Base-by-base conservation (phyloP, 1,284 basidiomycete species). In the Blastosporella zonata region DNA sequence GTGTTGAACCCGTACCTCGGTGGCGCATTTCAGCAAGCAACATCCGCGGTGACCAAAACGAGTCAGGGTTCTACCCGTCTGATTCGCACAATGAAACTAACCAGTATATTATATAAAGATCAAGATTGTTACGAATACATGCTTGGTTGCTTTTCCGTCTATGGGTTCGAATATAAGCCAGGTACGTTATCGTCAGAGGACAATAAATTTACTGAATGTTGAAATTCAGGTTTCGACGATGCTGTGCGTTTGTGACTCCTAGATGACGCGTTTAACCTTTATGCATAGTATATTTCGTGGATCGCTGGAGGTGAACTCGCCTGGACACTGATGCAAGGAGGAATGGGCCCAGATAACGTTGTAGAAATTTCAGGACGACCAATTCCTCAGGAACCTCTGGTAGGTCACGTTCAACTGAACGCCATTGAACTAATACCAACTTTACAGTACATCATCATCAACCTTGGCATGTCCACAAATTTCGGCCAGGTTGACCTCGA, bases 381-480 rank as follows among this genome's bases (percentile, higher is more conserved):
- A 3, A 76, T 97, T 33, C 81, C 93, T 0, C 82, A 89, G 59
- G 93, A 94, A 64, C 91, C 92, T 1, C 82, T 94, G 87, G 85
- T 83, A 60, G 40, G 71, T 49, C 12, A 4, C 31, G 7, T 28
- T 28, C 8, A n/a, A 13, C 33, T 25, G 13, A 2, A 10, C 6
- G 20, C 13, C 10, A 1, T 40, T 23, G 20, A 27, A 33, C 53
- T 31, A 13, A 46, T 28, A 55, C 36, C 53, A 10, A 20, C n/a
- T n/a, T n/a, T 15, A 33, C 49, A 85, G 82, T 86, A 92, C 64
- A 74, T 95, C 60, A 81, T 95, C 56, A 69, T 79, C 50, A 92
- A 93, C 63, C 69, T 96, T 60, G 92, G 90, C 44, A 84, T 95
- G 66, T 93, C 90, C 2, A 68, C 70, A 18, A 87, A 89, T 60